These are phyloP conservation scores for Dichotomopilus funicola DNA, from an alignment of 2,329 filamentous ascomycete species.

Conservation along the genomic window DNA sequence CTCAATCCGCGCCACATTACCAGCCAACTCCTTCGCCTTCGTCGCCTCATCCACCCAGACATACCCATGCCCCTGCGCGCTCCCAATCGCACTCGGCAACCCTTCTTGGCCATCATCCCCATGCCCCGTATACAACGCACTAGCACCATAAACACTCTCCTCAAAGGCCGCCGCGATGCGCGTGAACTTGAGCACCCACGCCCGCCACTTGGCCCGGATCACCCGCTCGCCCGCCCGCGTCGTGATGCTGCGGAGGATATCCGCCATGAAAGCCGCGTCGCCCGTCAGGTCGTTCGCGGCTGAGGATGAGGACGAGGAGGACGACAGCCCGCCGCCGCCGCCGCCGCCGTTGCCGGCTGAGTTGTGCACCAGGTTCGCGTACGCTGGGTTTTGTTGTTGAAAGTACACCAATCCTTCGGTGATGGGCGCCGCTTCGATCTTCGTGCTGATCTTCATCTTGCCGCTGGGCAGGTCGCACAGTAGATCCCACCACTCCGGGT, in stretches of 20 bases:
- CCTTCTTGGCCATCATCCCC: conserved; percentile 55
- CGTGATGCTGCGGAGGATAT: conserved; percentile 74
- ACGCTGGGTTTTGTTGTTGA: conserved; percentile 65
- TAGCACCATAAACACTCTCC: conserved; percentile 89
- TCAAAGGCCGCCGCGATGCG: conserved; percentile 90
- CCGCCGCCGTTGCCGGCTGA: conserved; percentile 28
- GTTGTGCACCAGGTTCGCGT: conserved; percentile 43
- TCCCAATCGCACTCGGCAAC: conserved; percentile 44
- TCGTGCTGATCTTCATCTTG: conserved; percentile 87
- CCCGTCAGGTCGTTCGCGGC: conserved; percentile 63
- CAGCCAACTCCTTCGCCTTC: conserved; percentile 79
- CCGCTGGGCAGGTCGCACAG: conserved; percentile 89
- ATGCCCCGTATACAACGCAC: conserved; percentile 71
- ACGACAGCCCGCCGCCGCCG: no score
- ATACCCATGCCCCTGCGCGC: conserved; percentile 71
- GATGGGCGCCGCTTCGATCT: conserved; percentile 70
- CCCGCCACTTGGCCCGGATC: conserved; percentile 85
- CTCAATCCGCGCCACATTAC: conserved; percentile 88
- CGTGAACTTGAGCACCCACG: conserved; percentile 92
- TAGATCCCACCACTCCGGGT: conserved; percentile 97
- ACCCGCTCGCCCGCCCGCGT: conserved; percentile 84
- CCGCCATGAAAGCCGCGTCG: conserved; percentile 82
- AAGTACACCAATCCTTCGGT: conserved; percentile 87
- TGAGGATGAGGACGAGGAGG: background rate
- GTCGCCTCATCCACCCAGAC: conserved; percentile 83